A percentile compares a stretch with the other conserved stretches of the same genome.
Evolutionary conservation across 148 eudicot species (phyloP).

Genomic region (Cornus florida): DNA sequence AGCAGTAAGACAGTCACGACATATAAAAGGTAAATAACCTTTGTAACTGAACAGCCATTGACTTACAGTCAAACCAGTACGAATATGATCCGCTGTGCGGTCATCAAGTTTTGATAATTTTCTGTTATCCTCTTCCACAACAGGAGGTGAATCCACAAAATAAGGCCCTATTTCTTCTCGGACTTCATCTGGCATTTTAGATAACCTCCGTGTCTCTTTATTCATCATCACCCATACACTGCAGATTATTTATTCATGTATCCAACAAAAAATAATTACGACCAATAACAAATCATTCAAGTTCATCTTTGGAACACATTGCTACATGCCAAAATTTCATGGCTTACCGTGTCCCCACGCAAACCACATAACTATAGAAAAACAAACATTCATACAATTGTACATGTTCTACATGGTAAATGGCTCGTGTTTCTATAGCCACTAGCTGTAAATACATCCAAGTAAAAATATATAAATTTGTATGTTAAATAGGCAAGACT

Average conservation of each 20-base stretch:
- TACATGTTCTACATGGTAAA: not conserved
- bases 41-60: not conserved
- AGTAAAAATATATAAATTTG: not conserved
- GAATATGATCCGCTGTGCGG: slow-evolving; percentile 55
- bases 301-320: not conserved
- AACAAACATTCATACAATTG: not conserved
- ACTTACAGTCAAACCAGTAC: slow-evolving; percentile 70
- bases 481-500: not conserved
- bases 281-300: not conserved
- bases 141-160: slow-evolving; percentile 70
- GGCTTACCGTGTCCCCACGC: not conserved
- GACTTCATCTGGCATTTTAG: slow-evolving; percentile 90
- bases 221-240: slow-evolving; percentile 94
- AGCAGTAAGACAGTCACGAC: not conserved
- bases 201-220: slow-evolving; percentile 69
- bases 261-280: not conserved
- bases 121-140: slow-evolving; percentile 65
- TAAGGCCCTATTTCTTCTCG: slow-evolving; percentile 67
- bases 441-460: not conserved
- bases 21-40: not conserved
- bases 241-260: slow-evolving; percentile 10
- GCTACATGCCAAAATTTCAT: not conserved
- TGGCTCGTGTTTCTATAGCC: not conserved
- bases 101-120: slow-evolving; percentile 76
- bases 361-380: not conserved